Conservation (phyloP, 2,329 filamentous ascomycete genomes). For the Xylariales sp. region DNA sequence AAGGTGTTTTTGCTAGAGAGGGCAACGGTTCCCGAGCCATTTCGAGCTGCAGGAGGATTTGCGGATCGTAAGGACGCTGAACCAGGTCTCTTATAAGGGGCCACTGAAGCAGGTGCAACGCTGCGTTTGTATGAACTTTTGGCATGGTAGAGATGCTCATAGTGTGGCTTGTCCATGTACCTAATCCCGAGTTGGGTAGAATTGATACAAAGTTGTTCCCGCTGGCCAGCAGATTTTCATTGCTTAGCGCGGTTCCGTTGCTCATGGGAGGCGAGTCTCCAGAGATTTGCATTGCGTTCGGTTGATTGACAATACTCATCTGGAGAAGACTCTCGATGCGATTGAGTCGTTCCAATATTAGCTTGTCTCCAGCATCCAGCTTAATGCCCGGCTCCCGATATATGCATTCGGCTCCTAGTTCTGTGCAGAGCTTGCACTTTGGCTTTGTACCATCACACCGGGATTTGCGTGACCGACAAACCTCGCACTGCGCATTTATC, state of each 20-base stretch:
- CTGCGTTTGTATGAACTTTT: slow-evolving; percentile 77
- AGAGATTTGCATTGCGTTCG: slow-evolving; percentile 49
- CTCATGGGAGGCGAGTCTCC: slow-evolving; percentile 62
- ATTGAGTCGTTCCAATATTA: slow-evolving; percentile 74
- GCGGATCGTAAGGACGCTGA: slow-evolving; percentile 71
- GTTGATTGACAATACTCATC: slow-evolving; percentile 53
- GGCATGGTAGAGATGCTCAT: slow-evolving; percentile 73
- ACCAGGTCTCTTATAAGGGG: slow-evolving; percentile 76
- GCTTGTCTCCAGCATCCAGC: slow-evolving; percentile 79
- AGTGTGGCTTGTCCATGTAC: slow-evolving; percentile 61
- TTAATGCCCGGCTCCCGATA: slow-evolving; percentile 86
- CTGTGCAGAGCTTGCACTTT: slow-evolving; percentile 80
- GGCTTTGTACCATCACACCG: slow-evolving; percentile 75
- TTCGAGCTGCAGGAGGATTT: slow-evolving; percentile 76
- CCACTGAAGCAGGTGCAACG: slow-evolving; percentile 74
- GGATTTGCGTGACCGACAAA: slow-evolving; percentile 76
- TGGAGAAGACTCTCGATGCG: slow-evolving; percentile 78
- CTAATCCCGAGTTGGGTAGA: slow-evolving; percentile 62
- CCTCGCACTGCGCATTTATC: too few relatives aligned
- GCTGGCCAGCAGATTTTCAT: slow-evolving; percentile 50
- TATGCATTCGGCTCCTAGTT: slow-evolving; percentile 76
- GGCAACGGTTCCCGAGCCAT: slow-evolving; percentile 74
- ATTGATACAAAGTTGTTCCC: slow-evolving; percentile 45
- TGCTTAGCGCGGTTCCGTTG: slow-evolving; percentile 57
- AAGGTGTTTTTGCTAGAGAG: slow-evolving; percentile 58